Evolutionary conservation across 1,284 basidiomycete species (phyloP), one percentile per base, ranked within the genome.

Genomic region (Heliocybe sulcata): DNA sequence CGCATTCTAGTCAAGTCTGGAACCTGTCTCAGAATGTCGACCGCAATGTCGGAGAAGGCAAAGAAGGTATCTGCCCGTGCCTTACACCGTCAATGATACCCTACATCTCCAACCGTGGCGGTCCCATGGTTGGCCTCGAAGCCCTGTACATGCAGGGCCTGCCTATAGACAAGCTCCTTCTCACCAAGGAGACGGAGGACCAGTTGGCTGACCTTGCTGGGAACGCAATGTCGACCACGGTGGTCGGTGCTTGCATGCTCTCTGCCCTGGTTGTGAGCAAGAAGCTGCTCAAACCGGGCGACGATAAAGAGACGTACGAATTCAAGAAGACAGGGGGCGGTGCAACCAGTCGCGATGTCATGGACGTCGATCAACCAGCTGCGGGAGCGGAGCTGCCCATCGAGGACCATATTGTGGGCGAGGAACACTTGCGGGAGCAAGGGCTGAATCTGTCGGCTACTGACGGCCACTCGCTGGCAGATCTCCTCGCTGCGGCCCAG

Each of bases 11-110:
- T 1, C 77, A 87, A 70, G 90, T 97, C 1, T 98, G 94, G 95
- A 98, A 98, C 69, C 77, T 98, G n/a, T 95, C 92, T 2, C 94
- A 98, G 69, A 98, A 98, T 61, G 95, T 98, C 27, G 92, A 94
- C 68, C 83, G 94, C 14, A 90, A 90, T 45, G 92, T 87, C 38
- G 90, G 90, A 2, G 87, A 90, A 0, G 83, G 80, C 56, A 86
- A 85, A 67, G 76, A 86, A 1, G 94, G 94, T 8, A 90, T 96
- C 49, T 92, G 88, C 56, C 92, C 92, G 1, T 98, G 94, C 68
- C 80, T 98, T 19, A 98, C 94, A 0, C 94, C 94, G 0, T 89
- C 91, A 33, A 97, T 97, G 90, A 98, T 98, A 59, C 92, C 95
- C 0, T 98, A 94, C 67, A 88, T 97, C 64, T 94, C 95, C 27